A percentile compares a stretch with the other conserved stretches of the same genome.
These are phyloP conservation scores for Funneliformis caledonium DNA, from an alignment of 371 early-diverging fungal genomes.

Conservation along the genomic window DNA sequence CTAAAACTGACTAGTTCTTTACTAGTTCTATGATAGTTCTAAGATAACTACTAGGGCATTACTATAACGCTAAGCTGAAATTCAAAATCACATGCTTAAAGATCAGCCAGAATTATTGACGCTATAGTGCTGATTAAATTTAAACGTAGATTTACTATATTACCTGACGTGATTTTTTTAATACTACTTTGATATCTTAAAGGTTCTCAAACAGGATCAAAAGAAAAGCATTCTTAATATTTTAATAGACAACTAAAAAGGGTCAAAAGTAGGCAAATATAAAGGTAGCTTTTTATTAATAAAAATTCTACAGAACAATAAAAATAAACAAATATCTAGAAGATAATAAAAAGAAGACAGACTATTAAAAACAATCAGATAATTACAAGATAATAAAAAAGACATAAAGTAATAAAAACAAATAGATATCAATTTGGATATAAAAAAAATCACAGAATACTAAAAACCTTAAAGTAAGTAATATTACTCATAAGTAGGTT, in stretches of 20 bases:
- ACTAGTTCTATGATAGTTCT: too few species aligned
- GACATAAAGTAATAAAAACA: neutral
- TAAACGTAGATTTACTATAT: neutral
- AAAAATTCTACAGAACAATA: neutral
- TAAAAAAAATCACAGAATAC: neutral
- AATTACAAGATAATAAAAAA: neutral
- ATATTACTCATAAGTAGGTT: too few species aligned
- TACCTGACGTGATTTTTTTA: neutral
- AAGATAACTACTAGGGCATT: too few species aligned
- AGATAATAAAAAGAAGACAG: neutral
- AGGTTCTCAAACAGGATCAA: neutral
- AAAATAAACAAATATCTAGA: neutral
- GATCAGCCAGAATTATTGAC: neutral
- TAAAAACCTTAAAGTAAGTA: too few species aligned
- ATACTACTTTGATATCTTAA: neutral
- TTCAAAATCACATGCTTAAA: too few species aligned
- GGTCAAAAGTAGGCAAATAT: neutral
- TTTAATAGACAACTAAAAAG: neutral
- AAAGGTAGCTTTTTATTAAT: conserved; percentile 7
- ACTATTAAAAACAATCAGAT: neutral
- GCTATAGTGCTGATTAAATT: neutral
- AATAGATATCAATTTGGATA: neutral
- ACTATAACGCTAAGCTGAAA: too few species aligned
- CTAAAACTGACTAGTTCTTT: too few species aligned
- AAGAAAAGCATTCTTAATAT: conserved; percentile 4